Percentiles rank a stretch among this genome's conserved stretches.
Conservation (phyloP, 768 basidiomycete species). For the Rhodotorula taiwanensis region DNA sequence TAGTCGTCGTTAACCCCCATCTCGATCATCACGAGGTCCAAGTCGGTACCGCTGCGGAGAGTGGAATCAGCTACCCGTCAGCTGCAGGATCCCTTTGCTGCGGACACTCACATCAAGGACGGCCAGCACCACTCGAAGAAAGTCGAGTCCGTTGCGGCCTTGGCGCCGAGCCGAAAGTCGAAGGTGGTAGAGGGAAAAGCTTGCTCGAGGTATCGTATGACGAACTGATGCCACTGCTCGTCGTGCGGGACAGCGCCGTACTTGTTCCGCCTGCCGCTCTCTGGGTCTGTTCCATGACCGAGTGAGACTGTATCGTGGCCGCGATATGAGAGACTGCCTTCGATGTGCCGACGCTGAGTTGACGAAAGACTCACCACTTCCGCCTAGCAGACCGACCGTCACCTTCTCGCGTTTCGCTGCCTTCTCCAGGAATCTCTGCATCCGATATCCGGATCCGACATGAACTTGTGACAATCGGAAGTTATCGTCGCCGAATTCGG, state of each 20-base stretch:
- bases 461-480: conserved; percentile 8
- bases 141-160: conserved; percentile 7
- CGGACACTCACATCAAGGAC: neutral
- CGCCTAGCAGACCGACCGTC: conserved; percentile 2
- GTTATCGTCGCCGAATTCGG: conserved; percentile 2
- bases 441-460: conserved; percentile 4
- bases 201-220: neutral
- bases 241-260: conserved; percentile 5
- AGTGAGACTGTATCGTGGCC: neutral
- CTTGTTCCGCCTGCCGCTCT: neutral
- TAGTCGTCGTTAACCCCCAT: conserved; percentile 17
- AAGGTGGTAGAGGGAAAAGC: neutral
- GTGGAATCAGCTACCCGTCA: neutral
- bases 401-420: conserved; percentile 4
- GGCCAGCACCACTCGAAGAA: conserved; percentile 16
- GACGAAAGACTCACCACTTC: conserved; percentile 2
- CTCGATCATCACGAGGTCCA: conserved; percentile 13
- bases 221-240: conserved; percentile 3
- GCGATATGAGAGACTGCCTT: too few relatives aligned
- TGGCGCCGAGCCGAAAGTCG: neutral
- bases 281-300: conserved; percentile 1
- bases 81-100: rapidly evolving
- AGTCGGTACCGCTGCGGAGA: neutral
- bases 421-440: neutral
- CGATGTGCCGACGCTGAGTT: too few relatives aligned